phyloP scores from a whole-genome alignment of 148 eudicot genomes.

The Amaranthus hypochondriacus region DNA sequence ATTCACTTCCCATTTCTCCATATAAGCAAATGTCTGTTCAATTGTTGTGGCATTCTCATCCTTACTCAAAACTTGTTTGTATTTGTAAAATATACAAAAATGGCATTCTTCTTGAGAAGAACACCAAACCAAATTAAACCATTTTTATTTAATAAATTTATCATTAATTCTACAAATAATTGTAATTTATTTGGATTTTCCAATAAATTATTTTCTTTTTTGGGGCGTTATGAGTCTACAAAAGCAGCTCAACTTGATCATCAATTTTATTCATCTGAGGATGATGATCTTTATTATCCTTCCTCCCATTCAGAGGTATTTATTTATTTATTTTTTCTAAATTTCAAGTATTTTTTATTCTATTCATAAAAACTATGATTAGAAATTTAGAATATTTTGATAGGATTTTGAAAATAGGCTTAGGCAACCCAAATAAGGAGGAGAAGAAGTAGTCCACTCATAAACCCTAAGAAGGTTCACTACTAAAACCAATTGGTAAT shows the following conservation, averaged over 20 bases:
- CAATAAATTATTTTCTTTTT: neutral
- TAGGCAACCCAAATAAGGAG: too few species aligned
- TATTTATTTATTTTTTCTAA: neutral
- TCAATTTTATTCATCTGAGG: constrained; percentile 24
- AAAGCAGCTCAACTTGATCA: constrained; percentile 31
- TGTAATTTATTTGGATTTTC: constrained; percentile 13
- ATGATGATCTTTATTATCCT: constrained; percentile 15
- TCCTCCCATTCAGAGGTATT: constrained; percentile 25
- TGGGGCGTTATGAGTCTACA: constrained; percentile 29
- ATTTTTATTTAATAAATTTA: neutral
- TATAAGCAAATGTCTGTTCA: too few species aligned
- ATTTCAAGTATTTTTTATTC: neutral
- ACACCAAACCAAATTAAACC: constrained; percentile 20
- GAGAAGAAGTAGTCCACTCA: too few species aligned
- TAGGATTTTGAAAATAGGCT: too few species aligned
- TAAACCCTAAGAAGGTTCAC: too few species aligned
- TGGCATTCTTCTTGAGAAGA: constrained; percentile 34
- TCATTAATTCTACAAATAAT: neutral
- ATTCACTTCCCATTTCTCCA: neutral
- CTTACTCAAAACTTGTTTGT: neutral
- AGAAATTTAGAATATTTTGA: too few species aligned
- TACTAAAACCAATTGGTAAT: too few species aligned
- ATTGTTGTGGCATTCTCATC: constrained; percentile 28
- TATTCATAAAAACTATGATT: neutral
- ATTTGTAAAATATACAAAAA: neutral